Percentiles rank a stretch among this genome's conserved stretches.
These are phyloP conservation scores for Wallacemonas collosoma DNA, from an alignment of 208 protist genomes.

Conservation along the genomic window DNA sequence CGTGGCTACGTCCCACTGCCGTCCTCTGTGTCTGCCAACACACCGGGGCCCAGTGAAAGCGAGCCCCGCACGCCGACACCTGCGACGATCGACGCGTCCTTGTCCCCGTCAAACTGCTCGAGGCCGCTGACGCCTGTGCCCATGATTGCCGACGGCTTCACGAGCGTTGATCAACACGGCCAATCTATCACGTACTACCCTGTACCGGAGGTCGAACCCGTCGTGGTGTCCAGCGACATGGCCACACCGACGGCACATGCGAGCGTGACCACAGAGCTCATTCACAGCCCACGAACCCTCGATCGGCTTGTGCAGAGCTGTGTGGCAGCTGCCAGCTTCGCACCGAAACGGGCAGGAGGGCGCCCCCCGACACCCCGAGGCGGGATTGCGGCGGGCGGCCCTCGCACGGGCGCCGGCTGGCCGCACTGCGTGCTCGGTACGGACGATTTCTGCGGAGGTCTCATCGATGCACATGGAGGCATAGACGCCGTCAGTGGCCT, in stretches of 20 bases:
- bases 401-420: background rate
- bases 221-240: too few species aligned
- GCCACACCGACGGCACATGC: too few species aligned
- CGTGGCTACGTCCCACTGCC: constrained; percentile 6
- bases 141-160: background rate
- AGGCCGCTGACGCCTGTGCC: constrained; percentile 1
- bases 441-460: background rate
- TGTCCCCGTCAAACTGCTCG: background rate
- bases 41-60: background rate
- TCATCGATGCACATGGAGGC: constrained; percentile 8
- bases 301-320: background rate
- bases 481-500: background rate
- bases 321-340: background rate
- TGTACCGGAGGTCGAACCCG: background rate
- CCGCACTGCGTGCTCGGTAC: constrained; percentile 7
- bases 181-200: background rate
- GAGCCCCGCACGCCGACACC: background rate
- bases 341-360: background rate
- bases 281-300: background rate
- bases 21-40: background rate
- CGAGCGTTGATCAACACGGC: background rate
- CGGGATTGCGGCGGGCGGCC: background rate
- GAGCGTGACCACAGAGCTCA: background rate
- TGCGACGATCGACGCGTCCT: background rate
- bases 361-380: background rate